These are phyloP conservation scores for Aureobasidium namibiae DNA, from an alignment of 2,329 filamentous ascomycete genomes.

Conservation along the genomic window DNA sequence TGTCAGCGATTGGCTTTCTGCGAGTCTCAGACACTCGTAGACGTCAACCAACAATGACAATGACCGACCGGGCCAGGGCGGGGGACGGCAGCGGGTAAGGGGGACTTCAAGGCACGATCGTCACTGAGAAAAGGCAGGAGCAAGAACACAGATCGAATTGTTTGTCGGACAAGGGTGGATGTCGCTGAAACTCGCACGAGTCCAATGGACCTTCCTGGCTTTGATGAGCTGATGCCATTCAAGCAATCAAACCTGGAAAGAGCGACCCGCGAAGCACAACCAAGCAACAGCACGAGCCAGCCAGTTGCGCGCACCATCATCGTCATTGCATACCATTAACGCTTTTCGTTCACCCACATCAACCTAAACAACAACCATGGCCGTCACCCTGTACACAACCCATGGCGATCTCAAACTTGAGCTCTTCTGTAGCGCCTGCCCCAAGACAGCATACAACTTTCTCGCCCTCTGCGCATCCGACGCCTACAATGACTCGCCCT, in stretches of 20 bases:
- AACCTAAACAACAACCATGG: conserved; percentile 27
- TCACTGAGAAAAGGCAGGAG: not conserved
- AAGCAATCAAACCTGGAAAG: not conserved
- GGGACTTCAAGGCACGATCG: not conserved
- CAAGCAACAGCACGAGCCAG: conserved; percentile 6
- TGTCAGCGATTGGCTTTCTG: not conserved
- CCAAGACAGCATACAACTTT: conserved; percentile 86
- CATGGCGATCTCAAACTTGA: conserved; percentile 90
- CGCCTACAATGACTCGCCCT: conserved; percentile 67
- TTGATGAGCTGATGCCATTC: conserved; percentile 1
- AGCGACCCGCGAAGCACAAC: not conserved
- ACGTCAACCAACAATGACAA: not conserved
- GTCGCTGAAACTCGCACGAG: not conserved
- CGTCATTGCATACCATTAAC: not conserved
- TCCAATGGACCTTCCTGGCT: not conserved
- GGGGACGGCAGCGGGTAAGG: conserved; percentile 1
- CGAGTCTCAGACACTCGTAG: not conserved
- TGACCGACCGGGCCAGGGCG: not conserved
- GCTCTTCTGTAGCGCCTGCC: conserved; percentile 89
- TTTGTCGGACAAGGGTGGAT: not conserved
- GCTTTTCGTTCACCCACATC: not conserved
- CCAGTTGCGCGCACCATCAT: not conserved
- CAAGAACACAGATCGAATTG: not conserved
- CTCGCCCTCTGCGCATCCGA: conserved; percentile 70
- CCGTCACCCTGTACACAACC: conserved; percentile 67